Conservation (phyloP, 2,329 filamentous ascomycete species). For the Aspergillus sp. region DNA sequence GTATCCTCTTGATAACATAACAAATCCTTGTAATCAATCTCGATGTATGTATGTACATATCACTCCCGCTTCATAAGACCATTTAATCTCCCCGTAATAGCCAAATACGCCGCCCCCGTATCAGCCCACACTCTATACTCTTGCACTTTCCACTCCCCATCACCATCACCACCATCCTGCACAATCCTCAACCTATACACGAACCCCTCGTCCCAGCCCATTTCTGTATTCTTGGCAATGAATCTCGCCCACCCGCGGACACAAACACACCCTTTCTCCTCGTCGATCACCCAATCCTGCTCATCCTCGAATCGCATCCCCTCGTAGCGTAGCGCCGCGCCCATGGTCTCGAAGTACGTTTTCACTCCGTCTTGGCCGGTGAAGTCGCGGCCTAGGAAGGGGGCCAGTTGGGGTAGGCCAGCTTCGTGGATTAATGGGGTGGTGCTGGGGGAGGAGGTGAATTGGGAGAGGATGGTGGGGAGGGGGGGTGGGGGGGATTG, state of each 20-base stretch:
- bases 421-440: constrained; percentile 38
- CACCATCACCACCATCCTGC: constrained; percentile 23
- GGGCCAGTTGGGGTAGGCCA: constrained; percentile 43
- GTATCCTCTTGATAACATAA: not conserved
- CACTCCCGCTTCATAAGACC: not conserved
- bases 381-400: constrained; percentile 47
- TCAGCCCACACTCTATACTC: constrained; percentile 49
- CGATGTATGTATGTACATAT: not conserved
- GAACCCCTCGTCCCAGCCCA: constrained; percentile 47
- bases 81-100: constrained; percentile 27
- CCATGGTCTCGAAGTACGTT: constrained; percentile 41
- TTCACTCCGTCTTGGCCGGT: constrained; percentile 37
- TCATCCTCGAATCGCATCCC: constrained; percentile 42
- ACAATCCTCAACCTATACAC: constrained; percentile 41
- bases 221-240: constrained; percentile 34
- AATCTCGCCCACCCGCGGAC: constrained; percentile 41
- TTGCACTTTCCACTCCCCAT: constrained; percentile 33
- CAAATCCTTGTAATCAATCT: too few species aligned
- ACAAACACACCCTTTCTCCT: constrained; percentile 32
- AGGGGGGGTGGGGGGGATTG: constrained; percentile 21
- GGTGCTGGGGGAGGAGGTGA: constrained; percentile 33
- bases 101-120: constrained; percentile 48
- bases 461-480: constrained; percentile 42
- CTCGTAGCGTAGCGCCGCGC: constrained; percentile 34
- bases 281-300: constrained; percentile 42